Conservation (phyloP, 176 grass and related monocot species). For the Carex kokanica region DNA sequence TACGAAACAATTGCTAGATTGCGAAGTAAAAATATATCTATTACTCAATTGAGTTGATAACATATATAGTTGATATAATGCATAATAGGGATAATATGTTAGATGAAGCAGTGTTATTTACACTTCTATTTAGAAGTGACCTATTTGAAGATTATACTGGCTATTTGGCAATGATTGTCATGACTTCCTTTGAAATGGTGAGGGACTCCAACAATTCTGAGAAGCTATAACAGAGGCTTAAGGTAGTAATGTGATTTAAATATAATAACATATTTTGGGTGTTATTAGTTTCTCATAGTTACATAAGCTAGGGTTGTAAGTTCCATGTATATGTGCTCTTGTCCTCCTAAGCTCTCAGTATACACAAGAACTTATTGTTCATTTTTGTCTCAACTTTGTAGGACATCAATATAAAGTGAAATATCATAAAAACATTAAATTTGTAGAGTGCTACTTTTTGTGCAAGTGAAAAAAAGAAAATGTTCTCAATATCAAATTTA, state of each 20-base stretch:
- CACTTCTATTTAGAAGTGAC: slow-evolving; percentile 86
- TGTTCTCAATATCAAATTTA: too few relatives aligned
- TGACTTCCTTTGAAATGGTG: slow-evolving; percentile 57
- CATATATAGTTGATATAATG: background rate
- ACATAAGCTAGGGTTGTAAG: background rate
- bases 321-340: background rate
- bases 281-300: background rate
- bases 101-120: slow-evolving; percentile 75
- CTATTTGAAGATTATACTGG: slow-evolving; percentile 92
- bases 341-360: background rate
- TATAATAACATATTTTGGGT: background rate
- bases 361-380: too few relatives aligned
- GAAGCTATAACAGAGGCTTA: slow-evolving; percentile 92
- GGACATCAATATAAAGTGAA: too few relatives aligned
- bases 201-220: slow-evolving; percentile 60
- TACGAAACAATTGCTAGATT: background rate
- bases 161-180: slow-evolving; percentile 71
- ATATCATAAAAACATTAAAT: too few relatives aligned
- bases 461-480: too few relatives aligned
- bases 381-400: too few relatives aligned
- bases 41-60: slow-evolving; percentile 11
- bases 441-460: too few relatives aligned
- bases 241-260: slow-evolving; percentile 33
- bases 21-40: background rate
- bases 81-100: slow-evolving; percentile 75